phyloP scores from a whole-genome alignment of 345 rosid genomes.

The Anastatica hierochuntica region DNA sequence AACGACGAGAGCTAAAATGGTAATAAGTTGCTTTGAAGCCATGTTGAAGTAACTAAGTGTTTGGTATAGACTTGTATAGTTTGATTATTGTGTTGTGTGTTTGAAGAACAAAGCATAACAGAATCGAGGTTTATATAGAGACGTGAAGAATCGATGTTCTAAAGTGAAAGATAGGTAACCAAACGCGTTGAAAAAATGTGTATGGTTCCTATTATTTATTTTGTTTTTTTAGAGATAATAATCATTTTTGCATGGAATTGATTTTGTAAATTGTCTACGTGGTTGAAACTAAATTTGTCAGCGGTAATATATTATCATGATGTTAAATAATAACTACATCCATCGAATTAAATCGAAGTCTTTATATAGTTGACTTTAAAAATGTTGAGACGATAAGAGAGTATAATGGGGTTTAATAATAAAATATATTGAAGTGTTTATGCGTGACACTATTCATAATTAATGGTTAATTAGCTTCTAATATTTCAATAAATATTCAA shows the following conservation, averaged over 20 bases:
- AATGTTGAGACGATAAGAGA: not conserved
- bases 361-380: not conserved
- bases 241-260: conserved; percentile 6
- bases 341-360: not conserved
- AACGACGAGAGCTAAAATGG: conserved; percentile 27
- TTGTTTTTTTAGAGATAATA: not conserved
- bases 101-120: conserved; percentile 2
- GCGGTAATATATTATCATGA: too few species aligned
- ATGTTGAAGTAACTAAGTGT: not conserved
- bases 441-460: too few species aligned
- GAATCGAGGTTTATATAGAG: conserved; percentile 35
- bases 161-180: conserved; percentile 41
- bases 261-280: not conserved
- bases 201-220: not conserved
- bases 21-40: conserved; percentile 18
- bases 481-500: too few species aligned
- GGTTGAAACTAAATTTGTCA: too few species aligned
- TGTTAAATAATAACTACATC: too few species aligned
- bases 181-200: conserved; percentile 44
- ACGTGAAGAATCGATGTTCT: not conserved
- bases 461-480: too few species aligned
- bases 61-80: not conserved
- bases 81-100: not conserved
- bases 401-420: too few species aligned
- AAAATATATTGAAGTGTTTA: too few species aligned